Base-by-base conservation (phyloP, 345 rosid species). In the Carallia pectinifolia region DNA sequence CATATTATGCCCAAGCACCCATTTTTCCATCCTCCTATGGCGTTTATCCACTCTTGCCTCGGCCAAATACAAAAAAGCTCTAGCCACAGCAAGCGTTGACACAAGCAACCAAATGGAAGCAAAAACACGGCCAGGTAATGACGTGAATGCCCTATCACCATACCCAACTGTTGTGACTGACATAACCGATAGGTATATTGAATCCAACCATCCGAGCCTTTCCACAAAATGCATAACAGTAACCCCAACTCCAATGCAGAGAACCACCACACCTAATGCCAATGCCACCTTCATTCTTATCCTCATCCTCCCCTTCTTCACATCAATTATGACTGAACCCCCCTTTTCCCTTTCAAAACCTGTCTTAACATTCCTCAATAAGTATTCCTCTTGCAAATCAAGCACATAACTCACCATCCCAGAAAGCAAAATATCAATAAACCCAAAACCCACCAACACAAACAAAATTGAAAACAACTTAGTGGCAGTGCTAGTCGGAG, bases 281-380 rank as follows among this genome's bases (percentile, higher is more conserved):
- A 95, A 77, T 6, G 87, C 97, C 65, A 95, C 97, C 87, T 92
- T 95, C 90, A 87, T 80, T 74, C 98, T 84, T 29, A 94, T 94
- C 85, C 98, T 87, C 93, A 92, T 90, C 78, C 98, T 90, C 71
- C 97, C 98, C 69, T 94, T 94, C 80, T 84, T 84, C 69, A 91
- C 83, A 85, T 94, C 97, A 59, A 94, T 72, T 58, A 94, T 85
- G 71, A 81, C 87, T 4, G 88, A 84, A n/a, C 72, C 85, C 0
- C 71, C 75, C 1, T 74, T 71, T 29, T 88, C 88, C 61, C 64
- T 71, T 16, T 77, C 67, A 27, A 36, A 83, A 44, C 70, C 84
- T 63, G 72, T 72, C 79, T 88, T 81, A 13, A 79, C 87, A 71
- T 87, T 78, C 71, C 86, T 87, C 77, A 90, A 65, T 76, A 95